Percentiles rank a stretch among this genome's conserved stretches.
phyloP scores from a whole-genome alignment of 441 rosid genomes.

The Viola pubescens region DNA sequence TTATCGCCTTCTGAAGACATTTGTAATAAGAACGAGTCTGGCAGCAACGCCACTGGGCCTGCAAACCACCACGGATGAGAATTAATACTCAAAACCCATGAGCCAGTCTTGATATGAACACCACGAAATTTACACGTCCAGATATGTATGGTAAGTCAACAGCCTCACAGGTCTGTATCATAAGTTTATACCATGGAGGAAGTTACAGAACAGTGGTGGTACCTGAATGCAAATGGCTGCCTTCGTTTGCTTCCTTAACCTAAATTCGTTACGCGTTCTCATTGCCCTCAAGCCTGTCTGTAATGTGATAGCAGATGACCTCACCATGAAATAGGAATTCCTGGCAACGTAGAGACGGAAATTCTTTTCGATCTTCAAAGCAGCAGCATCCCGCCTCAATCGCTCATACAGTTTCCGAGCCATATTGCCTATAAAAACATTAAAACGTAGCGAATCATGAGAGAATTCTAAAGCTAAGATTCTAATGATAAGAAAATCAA shows the following conservation, averaged over 20 bases:
- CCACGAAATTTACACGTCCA: neutral
- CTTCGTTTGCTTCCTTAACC: conserved; percentile 81
- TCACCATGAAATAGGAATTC: conserved; percentile 42
- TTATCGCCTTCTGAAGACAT: conserved; percentile 65
- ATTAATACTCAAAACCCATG: neutral
- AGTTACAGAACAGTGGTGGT: conserved; percentile 3
- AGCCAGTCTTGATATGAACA: conserved; percentile 8
- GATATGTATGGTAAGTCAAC: too few relatives aligned
- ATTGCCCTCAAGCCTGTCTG: conserved; percentile 84
- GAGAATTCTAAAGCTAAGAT: neutral
- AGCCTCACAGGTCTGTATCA: too few relatives aligned
- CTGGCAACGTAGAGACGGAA: conserved; percentile 56
- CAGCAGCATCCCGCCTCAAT: conserved; percentile 74
- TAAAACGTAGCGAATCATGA: neutral
- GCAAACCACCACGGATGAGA: conserved; percentile 18
- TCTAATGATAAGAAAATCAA: neutral
- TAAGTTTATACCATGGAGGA: too few relatives aligned
- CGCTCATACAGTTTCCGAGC: conserved; percentile 65
- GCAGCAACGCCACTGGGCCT: conserved; percentile 70
- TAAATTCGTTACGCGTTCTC: conserved; percentile 79
- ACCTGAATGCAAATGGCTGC: conserved; percentile 81
- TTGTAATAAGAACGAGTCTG: conserved; percentile 53
- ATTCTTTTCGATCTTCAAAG: conserved; percentile 68
- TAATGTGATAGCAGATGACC: conserved; percentile 56
- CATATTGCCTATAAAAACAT: conserved; percentile 50